Evolutionary conservation across 1,284 basidiomycete species (phyloP), one percentile per base, ranked within the genome.

Genomic region (Apiotrichum akiyoshidainum): DNA sequence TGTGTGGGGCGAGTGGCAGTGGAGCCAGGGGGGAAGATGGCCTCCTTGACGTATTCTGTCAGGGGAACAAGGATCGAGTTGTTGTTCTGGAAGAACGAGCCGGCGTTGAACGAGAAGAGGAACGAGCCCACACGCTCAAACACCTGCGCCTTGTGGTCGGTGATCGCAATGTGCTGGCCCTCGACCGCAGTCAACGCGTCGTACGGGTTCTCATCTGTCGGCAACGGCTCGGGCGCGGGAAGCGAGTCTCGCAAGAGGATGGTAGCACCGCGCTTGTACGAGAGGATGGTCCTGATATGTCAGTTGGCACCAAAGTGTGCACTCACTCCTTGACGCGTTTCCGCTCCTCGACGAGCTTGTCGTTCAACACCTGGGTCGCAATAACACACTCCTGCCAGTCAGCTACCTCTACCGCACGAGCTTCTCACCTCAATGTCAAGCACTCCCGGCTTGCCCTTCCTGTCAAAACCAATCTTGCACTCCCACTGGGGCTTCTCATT

Each of bases 41-140:
- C 85, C 44, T 87, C 82, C 55, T 84, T 83, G 57, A 96, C 90
- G 77, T 94, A 92, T 59, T 84, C 77, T 10, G 91, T 88, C 51
- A 99, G 83, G 0, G 89, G 86, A 10, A 87, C 81, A 17, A 99
- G 85, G 54, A 97, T 90, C 19, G 88, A 87, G 73, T 95, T 95
- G 82, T 99, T 99, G 82, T 98, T 98, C 75, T 99, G 95, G 83
- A 98, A 98, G 81, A 98, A 98, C 6, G 88, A 87, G 45, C 88
- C 87, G 1, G 90, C 92, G 13, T 85, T 85, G 75, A 94, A 97
- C 68, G 94, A 87, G 76, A 99, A 97, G 50, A 88, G 78, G 75
- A 82, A 87, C 56, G 83, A 79, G 5, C 89, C 91, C 16, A 98
- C 91, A 46, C 85, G 84, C 76, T 97, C 94, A 58, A 90, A 87